Conservation (phyloP, 2,329 filamentous ascomycete species). For the Neopestalotiopsis rosae region DNA sequence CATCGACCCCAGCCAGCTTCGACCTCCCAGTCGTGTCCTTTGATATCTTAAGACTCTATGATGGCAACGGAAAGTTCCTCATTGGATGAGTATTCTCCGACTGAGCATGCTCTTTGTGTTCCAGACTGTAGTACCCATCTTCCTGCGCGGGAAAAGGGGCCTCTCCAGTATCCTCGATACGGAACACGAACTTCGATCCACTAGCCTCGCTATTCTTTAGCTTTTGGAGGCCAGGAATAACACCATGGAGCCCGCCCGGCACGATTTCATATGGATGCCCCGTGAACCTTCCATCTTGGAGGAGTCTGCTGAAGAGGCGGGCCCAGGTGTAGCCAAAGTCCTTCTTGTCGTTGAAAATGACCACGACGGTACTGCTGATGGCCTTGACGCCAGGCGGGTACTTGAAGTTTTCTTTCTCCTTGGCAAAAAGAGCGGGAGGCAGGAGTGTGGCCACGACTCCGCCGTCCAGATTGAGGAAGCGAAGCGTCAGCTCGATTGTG, state of each 20-base stretch:
- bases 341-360: slow-evolving; percentile 26
- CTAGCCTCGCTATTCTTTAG: slow-evolving; percentile 43
- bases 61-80: background rate
- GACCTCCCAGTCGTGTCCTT: background rate
- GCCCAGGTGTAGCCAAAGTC: slow-evolving; percentile 39
- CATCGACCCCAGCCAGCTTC: too few species aligned
- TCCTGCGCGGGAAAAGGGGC: background rate
- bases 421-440: slow-evolving; percentile 31
- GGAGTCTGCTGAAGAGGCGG: slow-evolving; percentile 40
- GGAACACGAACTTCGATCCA: slow-evolving; percentile 50
- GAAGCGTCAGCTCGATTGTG: slow-evolving; percentile 47
- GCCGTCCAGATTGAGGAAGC: slow-evolving; percentile 45
- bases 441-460: slow-evolving; percentile 46
- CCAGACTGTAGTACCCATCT: background rate
- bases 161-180: slow-evolving; percentile 33
- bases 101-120: background rate
- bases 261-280: slow-evolving; percentile 42
- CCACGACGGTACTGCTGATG: slow-evolving; percentile 27
- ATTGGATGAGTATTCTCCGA: background rate
- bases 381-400: slow-evolving; percentile 25
- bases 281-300: slow-evolving; percentile 46
- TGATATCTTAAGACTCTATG: background rate
- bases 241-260: slow-evolving; percentile 38
- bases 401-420: slow-evolving; percentile 30
- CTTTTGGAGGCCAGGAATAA: slow-evolving; percentile 41